phyloP scores from a whole-genome alignment of 805 yeast species.

The Cyberlindnera misumaiensis region DNA sequence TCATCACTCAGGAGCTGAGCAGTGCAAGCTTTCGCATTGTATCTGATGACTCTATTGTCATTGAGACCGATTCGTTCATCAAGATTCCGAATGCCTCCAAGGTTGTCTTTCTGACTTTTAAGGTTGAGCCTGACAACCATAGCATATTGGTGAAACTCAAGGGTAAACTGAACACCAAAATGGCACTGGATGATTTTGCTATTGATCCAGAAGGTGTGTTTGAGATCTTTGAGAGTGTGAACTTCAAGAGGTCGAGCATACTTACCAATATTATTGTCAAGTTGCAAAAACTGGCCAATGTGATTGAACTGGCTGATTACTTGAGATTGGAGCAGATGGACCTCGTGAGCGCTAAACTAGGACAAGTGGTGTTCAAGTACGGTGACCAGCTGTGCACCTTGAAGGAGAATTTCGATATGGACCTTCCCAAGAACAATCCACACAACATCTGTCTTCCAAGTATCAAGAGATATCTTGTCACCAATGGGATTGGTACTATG shows the following conservation, averaged over 20 bases:
- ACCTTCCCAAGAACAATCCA: slow-evolving; percentile 19
- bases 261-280: slow-evolving; percentile 14
- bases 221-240: slow-evolving; percentile 15
- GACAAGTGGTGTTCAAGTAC: slow-evolving; percentile 22
- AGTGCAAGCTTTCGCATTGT: slow-evolving; percentile 5
- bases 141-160: slow-evolving; percentile 26
- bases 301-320: slow-evolving; percentile 20
- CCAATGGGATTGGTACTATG: slow-evolving; percentile 15
- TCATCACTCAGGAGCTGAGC: slow-evolving; percentile 12
- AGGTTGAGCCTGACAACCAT: slow-evolving; percentile 15
- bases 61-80: slow-evolving; percentile 30
- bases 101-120: slow-evolving; percentile 27
- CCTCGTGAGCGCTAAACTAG: slow-evolving; percentile 19
- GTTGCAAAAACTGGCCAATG: slow-evolving; percentile 18
- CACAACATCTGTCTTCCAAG: slow-evolving; percentile 20
- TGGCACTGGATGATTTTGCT: slow-evolving; percentile 15
- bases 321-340: slow-evolving; percentile 17
- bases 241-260: slow-evolving; percentile 12
- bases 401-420: slow-evolving; percentile 18
- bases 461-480: slow-evolving; percentile 17
- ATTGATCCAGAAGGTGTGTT: slow-evolving; percentile 16
- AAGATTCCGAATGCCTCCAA: slow-evolving; percentile 30
- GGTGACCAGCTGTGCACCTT: slow-evolving; percentile 18
- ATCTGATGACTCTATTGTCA: slow-evolving; percentile 18
- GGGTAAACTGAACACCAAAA: slow-evolving; percentile 24